Percentiles rank a stretch among this genome's conserved stretches.
Evolutionary conservation across 2,329 filamentous ascomycete species (phyloP).

Genomic region (Diaporthe sp.): DNA sequence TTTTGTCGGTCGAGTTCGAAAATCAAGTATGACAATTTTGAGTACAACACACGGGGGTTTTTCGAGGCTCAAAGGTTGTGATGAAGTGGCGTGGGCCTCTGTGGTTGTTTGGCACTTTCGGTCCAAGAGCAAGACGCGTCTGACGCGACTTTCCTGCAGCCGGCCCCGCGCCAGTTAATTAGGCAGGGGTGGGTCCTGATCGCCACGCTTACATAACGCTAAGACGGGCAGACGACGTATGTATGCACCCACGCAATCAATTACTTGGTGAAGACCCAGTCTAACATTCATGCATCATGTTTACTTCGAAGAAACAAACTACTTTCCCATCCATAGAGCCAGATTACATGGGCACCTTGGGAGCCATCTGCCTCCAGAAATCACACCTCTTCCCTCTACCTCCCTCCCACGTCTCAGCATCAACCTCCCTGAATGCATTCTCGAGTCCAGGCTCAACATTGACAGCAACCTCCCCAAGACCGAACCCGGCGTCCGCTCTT

Average conservation of each 20-base stretch:
- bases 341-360: not conserved
- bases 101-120: slow-evolving; percentile 20
- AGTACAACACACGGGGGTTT: too few species aligned
- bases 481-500: not conserved
- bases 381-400: not conserved
- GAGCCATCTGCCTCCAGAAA: slow-evolving; percentile 9
- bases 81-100: not conserved
- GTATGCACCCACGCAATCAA: too few species aligned
- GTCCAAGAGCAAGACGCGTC: slow-evolving; percentile 22
- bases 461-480: not conserved
- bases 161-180: slow-evolving; percentile 27
- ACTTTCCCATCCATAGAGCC: not conserved
- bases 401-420: slow-evolving; percentile 3
- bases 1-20: slow-evolving; percentile 21
- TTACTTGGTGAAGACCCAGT: not conserved
- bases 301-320: not conserved
- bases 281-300: not conserved
- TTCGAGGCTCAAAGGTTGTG: not conserved
- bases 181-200: slow-evolving; percentile 2
- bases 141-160: slow-evolving; percentile 24
- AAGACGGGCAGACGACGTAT: not conserved
- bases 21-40: not conserved
- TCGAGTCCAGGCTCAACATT: not conserved
- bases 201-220: slow-evolving; percentile 5
- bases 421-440: slow-evolving; percentile 5